phyloP scores from a whole-genome alignment of 768 basidiomycete genomes.

The Naematelia aurantialba region DNA sequence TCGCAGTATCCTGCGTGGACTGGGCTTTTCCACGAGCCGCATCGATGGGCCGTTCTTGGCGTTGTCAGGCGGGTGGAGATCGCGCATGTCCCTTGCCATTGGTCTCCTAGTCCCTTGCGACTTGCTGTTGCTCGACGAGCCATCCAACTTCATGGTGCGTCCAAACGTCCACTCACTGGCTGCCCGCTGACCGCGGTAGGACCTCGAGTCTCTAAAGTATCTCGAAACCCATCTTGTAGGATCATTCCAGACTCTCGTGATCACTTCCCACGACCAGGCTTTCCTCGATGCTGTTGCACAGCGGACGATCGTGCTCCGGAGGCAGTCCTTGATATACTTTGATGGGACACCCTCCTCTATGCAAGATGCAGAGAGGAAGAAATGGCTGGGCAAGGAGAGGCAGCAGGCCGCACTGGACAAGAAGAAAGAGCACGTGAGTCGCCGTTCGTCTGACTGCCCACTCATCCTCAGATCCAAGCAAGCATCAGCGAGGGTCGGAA shows the following conservation, averaged over 20 bases:
- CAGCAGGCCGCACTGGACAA: slow-evolving; percentile 53
- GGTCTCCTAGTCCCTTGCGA: slow-evolving; percentile 61
- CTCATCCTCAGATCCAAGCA: slow-evolving; percentile 54
- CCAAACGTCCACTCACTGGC: slow-evolving; percentile 1
- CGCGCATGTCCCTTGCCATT: slow-evolving; percentile 60
- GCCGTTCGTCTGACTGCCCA: not conserved
- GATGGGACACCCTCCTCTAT: slow-evolving; percentile 52
- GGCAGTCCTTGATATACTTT: slow-evolving; percentile 58
- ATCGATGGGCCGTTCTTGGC: slow-evolving; percentile 51
- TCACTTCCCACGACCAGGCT: slow-evolving; percentile 65
- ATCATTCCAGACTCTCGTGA: slow-evolving; percentile 56
- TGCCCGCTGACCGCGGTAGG: slow-evolving; percentile 14
- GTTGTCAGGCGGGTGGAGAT: slow-evolving; percentile 66
- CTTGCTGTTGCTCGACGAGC: slow-evolving; percentile 61
- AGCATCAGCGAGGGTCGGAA: slow-evolving; percentile 56
- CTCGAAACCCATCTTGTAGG: slow-evolving; percentile 56
- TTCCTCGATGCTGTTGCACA: slow-evolving; percentile 63
- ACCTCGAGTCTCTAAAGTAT: slow-evolving; percentile 33
- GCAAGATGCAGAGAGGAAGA: slow-evolving; percentile 53
- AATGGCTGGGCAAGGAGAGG: slow-evolving; percentile 52
- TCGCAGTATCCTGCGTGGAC: slow-evolving; percentile 57
- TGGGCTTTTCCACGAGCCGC: slow-evolving; percentile 58
- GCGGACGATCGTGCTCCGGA: slow-evolving; percentile 61
- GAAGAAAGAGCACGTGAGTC: slow-evolving; percentile 53
- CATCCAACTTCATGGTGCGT: slow-evolving; percentile 56